Evolutionary conservation across 331 rosid species (phyloP).

Genomic region (Malus hybrid): DNA sequence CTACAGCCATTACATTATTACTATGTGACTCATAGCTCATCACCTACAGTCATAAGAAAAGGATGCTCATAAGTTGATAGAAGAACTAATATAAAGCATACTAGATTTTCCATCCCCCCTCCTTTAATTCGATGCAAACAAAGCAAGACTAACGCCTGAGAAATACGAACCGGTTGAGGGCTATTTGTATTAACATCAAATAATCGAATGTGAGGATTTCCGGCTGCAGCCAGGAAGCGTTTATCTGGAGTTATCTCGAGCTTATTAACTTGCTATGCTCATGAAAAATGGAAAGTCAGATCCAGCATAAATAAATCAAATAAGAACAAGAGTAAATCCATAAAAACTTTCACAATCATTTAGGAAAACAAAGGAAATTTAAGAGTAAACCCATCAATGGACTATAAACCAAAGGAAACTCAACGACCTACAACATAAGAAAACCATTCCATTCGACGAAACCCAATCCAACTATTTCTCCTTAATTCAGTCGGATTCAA

Average conservation of each 20-base stretch:
- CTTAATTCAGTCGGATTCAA: not conserved
- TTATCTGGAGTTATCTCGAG: slow-evolving; percentile 98
- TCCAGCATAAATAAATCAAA: not conserved
- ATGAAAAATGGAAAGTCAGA: slow-evolving; percentile 22
- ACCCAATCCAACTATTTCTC: not conserved
- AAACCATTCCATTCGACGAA: not conserved
- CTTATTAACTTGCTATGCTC: slow-evolving; percentile 74
- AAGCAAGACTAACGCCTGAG: not conserved
- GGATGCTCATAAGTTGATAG: not conserved
- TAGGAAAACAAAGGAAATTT: not conserved
- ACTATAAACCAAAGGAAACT: not conserved
- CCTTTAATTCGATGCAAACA: not conserved
- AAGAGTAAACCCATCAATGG: not conserved
- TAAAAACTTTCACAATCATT: not conserved
- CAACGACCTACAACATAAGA: not conserved
- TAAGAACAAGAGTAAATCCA: not conserved
- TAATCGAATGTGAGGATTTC: slow-evolving; percentile 90
- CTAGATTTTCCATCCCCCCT: no score
- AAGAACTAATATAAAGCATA: not conserved
- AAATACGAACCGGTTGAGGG: slow-evolving; percentile 74
- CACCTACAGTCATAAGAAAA: slow-evolving; percentile 37
- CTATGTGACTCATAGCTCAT: slow-evolving; percentile 98
- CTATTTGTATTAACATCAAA: slow-evolving; percentile 90
- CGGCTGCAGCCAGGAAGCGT: slow-evolving; percentile 86
- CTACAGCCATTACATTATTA: slow-evolving; percentile 93